Evolutionary conservation across 2,329 filamentous ascomycete species (phyloP).

Genomic region (Ophiostoma populinum): DNA sequence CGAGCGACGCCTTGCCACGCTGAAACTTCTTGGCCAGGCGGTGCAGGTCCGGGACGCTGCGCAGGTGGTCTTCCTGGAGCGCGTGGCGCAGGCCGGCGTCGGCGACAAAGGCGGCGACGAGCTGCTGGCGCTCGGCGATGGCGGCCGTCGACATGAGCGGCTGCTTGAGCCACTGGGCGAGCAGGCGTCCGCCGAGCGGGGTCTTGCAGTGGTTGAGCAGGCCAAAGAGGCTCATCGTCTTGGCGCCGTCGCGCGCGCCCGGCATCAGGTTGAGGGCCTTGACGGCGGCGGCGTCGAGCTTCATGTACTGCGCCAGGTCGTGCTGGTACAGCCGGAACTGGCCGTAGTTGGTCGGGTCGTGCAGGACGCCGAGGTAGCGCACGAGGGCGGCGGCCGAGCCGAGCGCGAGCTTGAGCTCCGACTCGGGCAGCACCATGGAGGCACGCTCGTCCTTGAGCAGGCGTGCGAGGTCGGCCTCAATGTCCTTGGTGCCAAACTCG

Average conservation of each 20-base stretch:
- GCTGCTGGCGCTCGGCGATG: slow-evolving; percentile 73
- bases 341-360: slow-evolving; percentile 87
- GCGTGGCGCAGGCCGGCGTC: slow-evolving; percentile 89
- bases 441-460: slow-evolving; percentile 75
- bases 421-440: slow-evolving; percentile 58
- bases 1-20: slow-evolving; percentile 72
- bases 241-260: slow-evolving; percentile 81
- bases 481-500: slow-evolving; percentile 80
- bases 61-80: slow-evolving; percentile 90
- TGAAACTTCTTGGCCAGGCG: slow-evolving; percentile 90
- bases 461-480: slow-evolving; percentile 83
- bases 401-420: slow-evolving; percentile 91
- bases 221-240: slow-evolving; percentile 92
- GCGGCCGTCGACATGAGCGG: slow-evolving; percentile 81
- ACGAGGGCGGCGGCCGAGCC: slow-evolving; percentile 84
- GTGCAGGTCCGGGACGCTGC: slow-evolving; percentile 86
- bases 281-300: slow-evolving; percentile 82
- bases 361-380: slow-evolving; percentile 80
- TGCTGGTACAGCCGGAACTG: slow-evolving; percentile 97
- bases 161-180: slow-evolving; percentile 96
- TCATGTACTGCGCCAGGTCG: slow-evolving; percentile 95
- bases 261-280: slow-evolving; percentile 96
- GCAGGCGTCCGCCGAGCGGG: slow-evolving; percentile 70
- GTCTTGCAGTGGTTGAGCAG: slow-evolving; percentile 97
- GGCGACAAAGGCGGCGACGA: slow-evolving; percentile 86